Evolutionary conservation across 768 basidiomycete species (phyloP), one percentile per base, ranked within the genome.

Genomic region (Sarcodon sp.): DNA sequence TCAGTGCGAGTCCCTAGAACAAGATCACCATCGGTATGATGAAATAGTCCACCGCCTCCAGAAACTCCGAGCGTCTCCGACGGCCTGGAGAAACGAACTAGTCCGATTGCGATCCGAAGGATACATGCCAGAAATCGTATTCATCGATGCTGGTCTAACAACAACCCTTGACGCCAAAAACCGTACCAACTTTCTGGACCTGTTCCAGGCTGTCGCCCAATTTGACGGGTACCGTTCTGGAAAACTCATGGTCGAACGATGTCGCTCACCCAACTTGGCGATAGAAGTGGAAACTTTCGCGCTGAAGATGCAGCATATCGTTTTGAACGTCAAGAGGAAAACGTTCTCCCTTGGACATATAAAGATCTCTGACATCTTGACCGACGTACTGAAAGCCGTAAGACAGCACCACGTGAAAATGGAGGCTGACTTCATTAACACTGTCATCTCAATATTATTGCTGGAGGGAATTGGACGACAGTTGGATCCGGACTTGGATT

Each of bases 401-500:
- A 71, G 92, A 50, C 72, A 76, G 54, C 93, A 97, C 63, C 94
- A 96, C 59, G 96, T 98, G 53, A 97, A 90, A 70, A 87, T 99
- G 82, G 94, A 99, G 66, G 91, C 84, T 11, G 96, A 98, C 63
- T 99, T 99, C 60, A 82, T 98, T 60, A 99, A 99, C 64, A 98
- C 96, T 0, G 91, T 99, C 51, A 85, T 99, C 50, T 88, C 87
- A 8, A 90, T 97, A 48, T 65, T 99, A 47, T 63, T 99, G 36
- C 68, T 99, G 47, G 96, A 99, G 65, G 96, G 96, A 1, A 97
- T 99, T 55, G 96, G 96, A 16, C 69, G 94, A 50, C 91, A 86
- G 66, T 62, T 99, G 53, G 92, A 99, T 64, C 93, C 96, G 1
- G 72, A 73, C 10, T 66, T 98, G 64, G 96, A 99, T 66, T 63